phyloP scores from a whole-genome alignment of 805 yeast genomes.

The Candida caryicola region DNA sequence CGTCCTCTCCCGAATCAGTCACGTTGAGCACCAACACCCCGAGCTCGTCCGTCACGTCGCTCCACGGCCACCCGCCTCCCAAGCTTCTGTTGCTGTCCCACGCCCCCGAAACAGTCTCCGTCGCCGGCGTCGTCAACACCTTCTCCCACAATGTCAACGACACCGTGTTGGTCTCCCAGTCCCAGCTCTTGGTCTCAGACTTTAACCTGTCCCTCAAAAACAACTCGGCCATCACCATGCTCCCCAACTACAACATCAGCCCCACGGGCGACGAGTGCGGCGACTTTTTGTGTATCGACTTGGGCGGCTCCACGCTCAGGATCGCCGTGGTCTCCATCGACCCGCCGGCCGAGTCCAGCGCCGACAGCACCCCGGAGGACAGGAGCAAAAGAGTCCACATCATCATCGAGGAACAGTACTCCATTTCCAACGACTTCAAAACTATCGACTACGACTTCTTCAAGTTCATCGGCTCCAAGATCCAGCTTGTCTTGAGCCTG shows the following conservation, averaged over 20 bases:
- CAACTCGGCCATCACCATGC: constrained; percentile 34
- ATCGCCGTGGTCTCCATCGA: constrained; percentile 37
- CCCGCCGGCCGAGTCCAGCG: constrained; percentile 9
- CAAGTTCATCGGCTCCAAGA: constrained; percentile 36
- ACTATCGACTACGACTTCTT: constrained; percentile 42
- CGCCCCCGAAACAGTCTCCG: constrained; percentile 2
- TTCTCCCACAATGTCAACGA: constrained; percentile 11
- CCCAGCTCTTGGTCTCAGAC: constrained; percentile 13
- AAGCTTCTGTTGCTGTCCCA: not conserved
- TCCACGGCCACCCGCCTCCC: constrained; percentile 1
- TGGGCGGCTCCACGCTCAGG: constrained; percentile 57
- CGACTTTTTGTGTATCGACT: constrained; percentile 46
- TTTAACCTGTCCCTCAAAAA: constrained; percentile 28
- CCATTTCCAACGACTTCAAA: constrained; percentile 37
- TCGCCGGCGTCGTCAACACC: not conserved
- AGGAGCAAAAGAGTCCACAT: constrained; percentile 24
- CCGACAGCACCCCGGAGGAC: constrained; percentile 6
- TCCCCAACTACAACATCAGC: constrained; percentile 36
- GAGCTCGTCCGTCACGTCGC: constrained; percentile 3
- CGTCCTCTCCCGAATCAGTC: constrained; percentile 4
- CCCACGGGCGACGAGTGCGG: constrained; percentile 40
- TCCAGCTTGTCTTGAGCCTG: constrained; percentile 23
- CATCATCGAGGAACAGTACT: constrained; percentile 36
- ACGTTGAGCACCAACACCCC: constrained; percentile 2
- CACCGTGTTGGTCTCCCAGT: constrained; percentile 9